These are phyloP conservation scores for Psidium guajava DNA, from an alignment of 345 rosid genomes.

Conservation along the genomic window DNA sequence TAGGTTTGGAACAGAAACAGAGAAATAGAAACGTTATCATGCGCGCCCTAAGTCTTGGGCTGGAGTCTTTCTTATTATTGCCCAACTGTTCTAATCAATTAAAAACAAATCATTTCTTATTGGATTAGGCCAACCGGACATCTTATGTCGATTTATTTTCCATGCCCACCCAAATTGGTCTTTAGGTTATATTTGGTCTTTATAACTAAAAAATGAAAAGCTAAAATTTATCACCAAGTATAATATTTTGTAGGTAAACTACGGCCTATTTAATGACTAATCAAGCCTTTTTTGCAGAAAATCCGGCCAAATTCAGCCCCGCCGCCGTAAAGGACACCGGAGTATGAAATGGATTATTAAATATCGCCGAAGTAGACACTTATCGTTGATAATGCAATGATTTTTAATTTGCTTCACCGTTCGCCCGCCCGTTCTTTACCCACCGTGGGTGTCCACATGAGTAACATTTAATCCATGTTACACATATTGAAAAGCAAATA, in stretches of 20 bases:
- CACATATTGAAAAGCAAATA: no score
- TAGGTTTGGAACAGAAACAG: no score
- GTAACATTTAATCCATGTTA: not conserved
- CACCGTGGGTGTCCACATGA: not conserved
- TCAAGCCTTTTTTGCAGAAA: not conserved
- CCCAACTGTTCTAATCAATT: no score
- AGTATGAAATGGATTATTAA: not conserved
- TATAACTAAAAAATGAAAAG: not conserved
- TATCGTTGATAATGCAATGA: not conserved
- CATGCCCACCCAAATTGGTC: not conserved
- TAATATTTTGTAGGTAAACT: not conserved
- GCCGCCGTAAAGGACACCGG: not conserved
- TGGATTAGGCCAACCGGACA: not conserved
- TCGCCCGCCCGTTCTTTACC: not conserved
- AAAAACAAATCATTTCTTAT: no score
- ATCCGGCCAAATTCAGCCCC: not conserved
- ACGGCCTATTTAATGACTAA: not conserved
- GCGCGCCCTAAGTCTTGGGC: no score
- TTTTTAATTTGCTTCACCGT: not conserved
- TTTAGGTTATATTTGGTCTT: not conserved
- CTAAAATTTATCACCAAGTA: not conserved
- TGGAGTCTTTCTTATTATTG: no score
- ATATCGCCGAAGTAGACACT: not conserved
- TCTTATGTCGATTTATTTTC: not conserved
- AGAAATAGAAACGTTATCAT: no score